Evolutionary conservation across 768 basidiomycete genomes (phyloP), one percentile per base, ranked within the genome.

Genomic region (Cyclocybe aegerita): DNA sequence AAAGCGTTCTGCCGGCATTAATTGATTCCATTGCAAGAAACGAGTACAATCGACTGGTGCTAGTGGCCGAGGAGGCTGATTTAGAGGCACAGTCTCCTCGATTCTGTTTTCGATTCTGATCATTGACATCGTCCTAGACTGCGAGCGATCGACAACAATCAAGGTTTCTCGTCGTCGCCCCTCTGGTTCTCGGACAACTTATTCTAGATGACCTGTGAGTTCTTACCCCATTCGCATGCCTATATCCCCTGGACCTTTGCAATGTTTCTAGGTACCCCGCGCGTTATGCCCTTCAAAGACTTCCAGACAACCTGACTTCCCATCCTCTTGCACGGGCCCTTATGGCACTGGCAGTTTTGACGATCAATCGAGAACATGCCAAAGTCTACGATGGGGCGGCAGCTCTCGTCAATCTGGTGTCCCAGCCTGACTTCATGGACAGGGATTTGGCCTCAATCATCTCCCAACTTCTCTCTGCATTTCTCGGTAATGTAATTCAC

Each of bases 181-280:
- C 86, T 10, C 67, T 89, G 31, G 79, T 86, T 15, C 74, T 90
- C 9, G 75, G 79, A 4, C 85, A 88, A 66, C 70, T 89, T 38
- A 83, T 84, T 38, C 49, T 76, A 36, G 81, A 89, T 57, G 75
- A 87, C 50, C 60, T 83, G 88, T 85, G 58, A 60, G 85, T 67
- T 33, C 15, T 46, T 30, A 36, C 37, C n/a, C n/a, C 39, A 33
- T 9, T 49, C 36, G 46, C 45, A 47, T 39, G 29, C 47, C 23
- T 39, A 42, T 23, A 35, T 15, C 42, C 3, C 30, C 30, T 30
- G 36, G 44, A 17, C 14, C 47, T 9, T 40, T 35, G 39, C 32
- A 11, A 36, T 35, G 35, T 43, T 23, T 34, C 12, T 49, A 89
- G 88, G 14, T 69, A 82, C 37, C 76, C 80, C 43, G 87, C 86